phyloP scores from a whole-genome alignment of 2,329 filamentous ascomycete species.

The Cladorrhinum sp. region DNA sequence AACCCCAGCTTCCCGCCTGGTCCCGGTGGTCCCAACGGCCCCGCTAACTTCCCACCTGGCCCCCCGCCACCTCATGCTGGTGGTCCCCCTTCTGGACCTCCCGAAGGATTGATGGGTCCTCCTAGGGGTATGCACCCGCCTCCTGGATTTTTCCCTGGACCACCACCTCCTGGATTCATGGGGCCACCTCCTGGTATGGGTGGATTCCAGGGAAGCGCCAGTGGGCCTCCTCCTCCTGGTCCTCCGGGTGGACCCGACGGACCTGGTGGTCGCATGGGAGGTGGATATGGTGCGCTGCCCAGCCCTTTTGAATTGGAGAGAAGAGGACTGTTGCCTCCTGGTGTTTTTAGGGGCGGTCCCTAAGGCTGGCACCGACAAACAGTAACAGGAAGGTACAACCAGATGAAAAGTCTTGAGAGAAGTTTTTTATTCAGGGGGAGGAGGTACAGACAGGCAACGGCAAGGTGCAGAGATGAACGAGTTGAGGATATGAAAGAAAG shows the following conservation, averaged over 20 bases:
- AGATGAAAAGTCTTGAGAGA: background rate
- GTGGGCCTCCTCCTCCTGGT: conserved; percentile 8
- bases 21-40: conserved; percentile 38
- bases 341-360: background rate
- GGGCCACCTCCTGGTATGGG: conserved; percentile 53
- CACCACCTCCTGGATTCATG: conserved; percentile 49
- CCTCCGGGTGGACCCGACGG: conserved; percentile 15
- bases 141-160: conserved; percentile 54
- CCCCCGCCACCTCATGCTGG: conserved; percentile 17
- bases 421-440: background rate
- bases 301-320: conserved; percentile 21
- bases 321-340: conserved; percentile 21
- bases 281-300: conserved; percentile 14
- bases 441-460: background rate
- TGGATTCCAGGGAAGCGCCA: conserved; percentile 48
- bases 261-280: conserved; percentile 13
- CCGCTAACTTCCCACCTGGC: conserved; percentile 17
- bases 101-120: conserved; percentile 47
- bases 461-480: background rate
- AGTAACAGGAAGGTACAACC: background rate
- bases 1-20: conserved; percentile 55
- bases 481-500: no score
- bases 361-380: background rate
- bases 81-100: conserved; percentile 38
- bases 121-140: conserved; percentile 50